These are phyloP conservation scores for Neurospora hispaniola DNA, from an alignment of 495 filamentous ascomycete genomes.

Conservation along the genomic window DNA sequence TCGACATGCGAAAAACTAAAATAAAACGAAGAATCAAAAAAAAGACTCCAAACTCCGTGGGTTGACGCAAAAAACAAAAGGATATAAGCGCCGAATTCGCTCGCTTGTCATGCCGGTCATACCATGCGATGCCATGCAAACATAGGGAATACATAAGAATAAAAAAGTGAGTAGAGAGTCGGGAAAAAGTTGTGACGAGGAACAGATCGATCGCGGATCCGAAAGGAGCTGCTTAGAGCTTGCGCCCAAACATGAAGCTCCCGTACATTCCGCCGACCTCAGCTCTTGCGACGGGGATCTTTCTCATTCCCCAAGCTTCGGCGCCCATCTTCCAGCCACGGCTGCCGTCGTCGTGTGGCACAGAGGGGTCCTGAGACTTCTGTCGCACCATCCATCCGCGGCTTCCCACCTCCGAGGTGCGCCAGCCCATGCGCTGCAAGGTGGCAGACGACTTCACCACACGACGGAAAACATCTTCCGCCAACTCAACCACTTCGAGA, in stretches of 20 bases:
- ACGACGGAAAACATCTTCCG: constrained; percentile 56
- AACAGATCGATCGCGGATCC: neutral
- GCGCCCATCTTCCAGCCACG: constrained; percentile 83
- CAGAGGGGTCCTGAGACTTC: constrained; percentile 5
- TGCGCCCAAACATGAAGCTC: constrained; percentile 64
- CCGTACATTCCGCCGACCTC: constrained; percentile 83
- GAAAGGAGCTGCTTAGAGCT: constrained; percentile 22
- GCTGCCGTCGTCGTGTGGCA: constrained; percentile 34
- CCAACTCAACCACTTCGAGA: constrained; percentile 70
- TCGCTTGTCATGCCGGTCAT: constrained; percentile 5
- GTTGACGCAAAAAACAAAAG: neutral
- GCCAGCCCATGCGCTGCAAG: constrained; percentile 49
- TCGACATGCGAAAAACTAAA: neutral
- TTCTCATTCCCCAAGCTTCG: constrained; percentile 80
- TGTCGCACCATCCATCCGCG: constrained; percentile 57
- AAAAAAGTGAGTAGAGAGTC: neutral
- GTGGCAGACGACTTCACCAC: constrained; percentile 39
- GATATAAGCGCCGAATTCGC: neutral
- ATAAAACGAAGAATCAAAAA: neutral
- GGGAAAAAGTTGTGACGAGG: neutral
- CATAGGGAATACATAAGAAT: neutral
- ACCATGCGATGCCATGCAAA: constrained; percentile 3
- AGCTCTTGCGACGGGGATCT: constrained; percentile 65
- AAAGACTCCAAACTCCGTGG: neutral
- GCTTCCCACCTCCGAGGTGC: constrained; percentile 54